A percentile compares a stretch with the other conserved stretches of the same genome.
Conservation (phyloP, 1,284 basidiomycete genomes). For the Ganoderma meredithae region DNA sequence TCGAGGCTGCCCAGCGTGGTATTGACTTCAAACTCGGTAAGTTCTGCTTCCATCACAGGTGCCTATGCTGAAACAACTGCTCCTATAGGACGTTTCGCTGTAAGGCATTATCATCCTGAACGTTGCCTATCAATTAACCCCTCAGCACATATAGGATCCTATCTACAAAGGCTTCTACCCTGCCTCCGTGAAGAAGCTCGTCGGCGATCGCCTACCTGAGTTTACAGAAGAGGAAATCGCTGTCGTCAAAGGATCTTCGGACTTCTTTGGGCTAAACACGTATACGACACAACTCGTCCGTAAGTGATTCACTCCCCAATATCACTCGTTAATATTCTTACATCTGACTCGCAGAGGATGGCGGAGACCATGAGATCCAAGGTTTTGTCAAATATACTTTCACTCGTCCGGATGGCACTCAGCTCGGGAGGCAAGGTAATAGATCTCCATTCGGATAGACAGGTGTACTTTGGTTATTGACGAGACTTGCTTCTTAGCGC, state of each 20-base stretch:
- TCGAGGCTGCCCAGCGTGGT: slow-evolving; percentile 52
- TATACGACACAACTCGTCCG: slow-evolving; percentile 59
- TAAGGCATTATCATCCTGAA: slow-evolving; percentile 8
- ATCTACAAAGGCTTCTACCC: slow-evolving; percentile 62
- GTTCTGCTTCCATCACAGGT: neutral
- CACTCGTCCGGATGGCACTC: slow-evolving; percentile 52
- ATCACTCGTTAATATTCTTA: neutral
- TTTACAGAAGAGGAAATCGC: slow-evolving; percentile 56
- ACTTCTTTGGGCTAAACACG: slow-evolving; percentile 57
- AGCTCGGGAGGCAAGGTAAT: slow-evolving; percentile 71
- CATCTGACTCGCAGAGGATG: slow-evolving; percentile 40
- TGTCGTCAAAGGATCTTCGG: slow-evolving; percentile 56
- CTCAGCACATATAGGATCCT: slow-evolving; percentile 46
- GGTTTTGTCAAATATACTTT: slow-evolving; percentile 51
- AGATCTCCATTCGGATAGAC: slow-evolving; percentile 10
- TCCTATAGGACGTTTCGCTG: slow-evolving; percentile 41
- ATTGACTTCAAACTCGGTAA: slow-evolving; percentile 48
- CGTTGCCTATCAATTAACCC: slow-evolving; percentile 16
- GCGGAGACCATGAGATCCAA: slow-evolving; percentile 50
- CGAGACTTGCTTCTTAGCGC: slow-evolving; percentile 45
- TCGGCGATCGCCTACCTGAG: slow-evolving; percentile 55
- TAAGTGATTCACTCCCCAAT: slow-evolving; percentile 35
- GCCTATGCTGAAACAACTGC: neutral
- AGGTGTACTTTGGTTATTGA: neutral
- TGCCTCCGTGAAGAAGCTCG: slow-evolving; percentile 48